phyloP scores from a whole-genome alignment of 331 rosid genomes.

The Rosa hybrid region DNA sequence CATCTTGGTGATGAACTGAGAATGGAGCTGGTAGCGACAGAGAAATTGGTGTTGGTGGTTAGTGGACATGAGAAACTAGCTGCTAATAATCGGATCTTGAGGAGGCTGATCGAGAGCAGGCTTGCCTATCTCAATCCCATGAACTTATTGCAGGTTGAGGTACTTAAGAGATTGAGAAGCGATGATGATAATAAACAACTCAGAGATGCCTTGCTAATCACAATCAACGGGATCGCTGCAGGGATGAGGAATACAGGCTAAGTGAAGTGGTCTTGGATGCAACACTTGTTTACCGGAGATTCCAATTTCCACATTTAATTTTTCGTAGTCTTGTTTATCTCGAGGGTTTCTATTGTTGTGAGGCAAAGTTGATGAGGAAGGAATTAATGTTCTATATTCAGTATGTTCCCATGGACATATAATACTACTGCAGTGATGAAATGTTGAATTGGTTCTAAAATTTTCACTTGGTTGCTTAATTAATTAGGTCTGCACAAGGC shows the following conservation, averaged over 20 bases:
- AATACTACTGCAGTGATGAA: not conserved
- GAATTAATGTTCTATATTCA: not conserved
- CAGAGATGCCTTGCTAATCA: constrained; percentile 91
- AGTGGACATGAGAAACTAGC: constrained; percentile 85
- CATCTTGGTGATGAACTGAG: constrained; percentile 64
- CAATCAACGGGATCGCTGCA: constrained; percentile 92
- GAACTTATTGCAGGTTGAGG: constrained; percentile 94
- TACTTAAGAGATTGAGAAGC: constrained; percentile 77
- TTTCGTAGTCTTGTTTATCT: not conserved
- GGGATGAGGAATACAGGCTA: constrained; percentile 97
- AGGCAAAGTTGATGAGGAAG: not conserved
- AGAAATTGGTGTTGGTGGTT: constrained; percentile 60
- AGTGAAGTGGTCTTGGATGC: constrained; percentile 20
- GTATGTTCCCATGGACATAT: not conserved
- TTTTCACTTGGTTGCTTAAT: not conserved
- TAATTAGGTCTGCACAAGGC: not conserved
- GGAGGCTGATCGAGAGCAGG: constrained; percentile 88
- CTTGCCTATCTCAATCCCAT: constrained; percentile 90
- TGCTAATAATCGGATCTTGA: constrained; percentile 73
- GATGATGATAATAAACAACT: constrained; percentile 70
- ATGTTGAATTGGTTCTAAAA: not conserved
- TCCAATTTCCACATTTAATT: not conserved
- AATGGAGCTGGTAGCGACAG: constrained; percentile 64
- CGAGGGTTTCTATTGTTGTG: not conserved
- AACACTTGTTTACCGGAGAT: not conserved